Evolutionary conservation across 1,139 yeast species (phyloP), one percentile per base, ranked within the genome.

Genomic region (Kluyveromyces sp.): DNA sequence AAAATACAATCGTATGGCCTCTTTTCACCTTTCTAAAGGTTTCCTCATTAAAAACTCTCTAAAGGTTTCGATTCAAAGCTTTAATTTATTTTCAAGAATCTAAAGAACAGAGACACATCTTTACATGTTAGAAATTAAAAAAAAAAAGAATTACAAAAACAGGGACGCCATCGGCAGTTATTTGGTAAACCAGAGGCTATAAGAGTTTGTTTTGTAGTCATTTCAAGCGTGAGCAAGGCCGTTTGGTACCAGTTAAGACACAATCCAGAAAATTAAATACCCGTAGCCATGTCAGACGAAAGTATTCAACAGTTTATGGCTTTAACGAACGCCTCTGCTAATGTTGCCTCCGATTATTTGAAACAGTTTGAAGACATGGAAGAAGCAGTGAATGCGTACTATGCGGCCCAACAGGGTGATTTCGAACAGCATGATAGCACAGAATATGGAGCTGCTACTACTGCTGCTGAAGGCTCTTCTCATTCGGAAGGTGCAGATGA

Each of bases 271-370:
- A 30, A 30, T 30, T 10, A 33, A 10, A 33, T 21, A 10, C 7
- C 15, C 8, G 5, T 10, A 4, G 15, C 34, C 34, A 50, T 50
- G 52, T 47, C 58, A 7, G 60, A 58, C 48, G 60, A 59, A 25
- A 56, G 59, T 51, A 67, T 80, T 39, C 74, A 76, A 26, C 76
- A 78, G 56, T 84, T 86, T 60, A 69, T 76, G 46, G 70, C 70
- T 30, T 60, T 78, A 48, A 72, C 82, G 4, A 71, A 71, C 43
- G 64, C 70, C 8, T 66, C 77, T 2, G 61, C 64, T n/a, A 61
- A 68, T 25, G 73, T 70, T 33, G 82, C 83, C 2, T 63, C 60
- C 37, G 66, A 65, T 45, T 68, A 69, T 45, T 57, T 78, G 34
- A 66, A 64, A 29, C 62, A 68, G 38, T 63, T 70, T 57, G 63